These are phyloP conservation scores for Rhodotorula sp. DNA, from an alignment of 1,284 basidiomycete species.

Conservation along the genomic window DNA sequence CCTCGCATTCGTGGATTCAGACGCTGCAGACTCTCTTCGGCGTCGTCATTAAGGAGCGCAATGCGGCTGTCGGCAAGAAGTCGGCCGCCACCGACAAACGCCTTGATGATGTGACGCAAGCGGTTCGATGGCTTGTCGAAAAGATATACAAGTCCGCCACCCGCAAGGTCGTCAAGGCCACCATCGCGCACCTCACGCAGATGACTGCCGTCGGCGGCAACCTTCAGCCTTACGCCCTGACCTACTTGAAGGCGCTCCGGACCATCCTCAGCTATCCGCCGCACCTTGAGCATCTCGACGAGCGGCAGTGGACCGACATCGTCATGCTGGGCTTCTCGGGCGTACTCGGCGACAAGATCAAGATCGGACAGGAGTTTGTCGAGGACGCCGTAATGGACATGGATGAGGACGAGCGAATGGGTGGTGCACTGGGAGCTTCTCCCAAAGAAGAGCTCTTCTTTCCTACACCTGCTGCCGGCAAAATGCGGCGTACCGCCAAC, in stretches of 20 bases:
- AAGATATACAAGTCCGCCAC: slow-evolving; percentile 58
- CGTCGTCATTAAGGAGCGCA: slow-evolving; percentile 63
- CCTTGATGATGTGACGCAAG: slow-evolving; percentile 62
- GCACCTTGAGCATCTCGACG: slow-evolving; percentile 73
- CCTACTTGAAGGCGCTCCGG: slow-evolving; percentile 76
- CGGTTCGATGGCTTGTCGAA: slow-evolving; percentile 69
- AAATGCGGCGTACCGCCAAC: slow-evolving; percentile 7
- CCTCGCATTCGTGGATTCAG: slow-evolving; percentile 58
- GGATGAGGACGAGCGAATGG: slow-evolving; percentile 9
- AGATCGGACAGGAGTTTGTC: slow-evolving; percentile 45
- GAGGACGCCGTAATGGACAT: slow-evolving; percentile 43
- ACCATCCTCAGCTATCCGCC: slow-evolving; percentile 63
- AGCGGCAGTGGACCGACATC: slow-evolving; percentile 64
- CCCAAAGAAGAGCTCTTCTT: slow-evolving; percentile 16
- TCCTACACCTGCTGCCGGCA: background rate
- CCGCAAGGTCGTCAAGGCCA: slow-evolving; percentile 56
- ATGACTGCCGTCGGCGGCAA: slow-evolving; percentile 57
- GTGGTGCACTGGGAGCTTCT: slow-evolving; percentile 1
- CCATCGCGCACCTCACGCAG: slow-evolving; percentile 67
- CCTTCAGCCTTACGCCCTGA: slow-evolving; percentile 66
- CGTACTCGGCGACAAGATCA: slow-evolving; percentile 64
- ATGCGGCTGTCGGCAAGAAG: slow-evolving; percentile 55
- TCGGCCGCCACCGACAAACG: slow-evolving; percentile 55
- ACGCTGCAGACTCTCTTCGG: slow-evolving; percentile 72
- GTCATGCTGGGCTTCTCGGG: slow-evolving; percentile 72